Evolutionary conservation across 2,329 filamentous ascomycete species (phyloP), one percentile per base, ranked within the genome.

Genomic region (Aspergillus proliferans): DNA sequence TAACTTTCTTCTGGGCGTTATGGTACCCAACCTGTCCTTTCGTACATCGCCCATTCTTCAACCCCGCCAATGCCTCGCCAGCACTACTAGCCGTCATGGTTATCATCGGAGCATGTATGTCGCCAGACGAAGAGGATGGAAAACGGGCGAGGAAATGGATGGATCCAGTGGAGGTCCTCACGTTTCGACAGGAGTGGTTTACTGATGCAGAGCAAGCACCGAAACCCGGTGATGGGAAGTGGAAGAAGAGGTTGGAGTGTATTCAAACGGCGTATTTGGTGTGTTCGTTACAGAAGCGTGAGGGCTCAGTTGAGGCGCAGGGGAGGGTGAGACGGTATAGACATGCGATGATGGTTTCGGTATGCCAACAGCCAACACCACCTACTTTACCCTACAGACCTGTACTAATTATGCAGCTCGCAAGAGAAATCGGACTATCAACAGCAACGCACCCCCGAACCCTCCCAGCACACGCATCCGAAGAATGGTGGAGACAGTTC

Each of bases 201-300:
- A 36, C 66, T 64, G 52, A 60, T 56, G 14, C 60, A 68, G 47
- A 51, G 2, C 10, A 36, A 0, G 56, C 51, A 3, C 50, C 43
- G 2, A 45, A 41, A 14, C 46, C 54, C 19, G 41, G 41, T 1
- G 33, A 26, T 0, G 46, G 58, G 43, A 51, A 55, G 14, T 54
- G 49, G 12, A 64, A 47, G 52, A 70, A 1, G 63, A 69, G 42
- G 60, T 65, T 2, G 58, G 12, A 36, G 15, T 36, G 14, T 9
- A 36, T 71, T 1, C 68, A 71, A 41, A 68, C 67, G 1, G 62
- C 68, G 3, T 71, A 65, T 24, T 56, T 67, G 30, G 67, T 71
- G 5, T 71, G 67, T 43, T 54, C 70, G 3, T 70, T 63, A 44
- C 69, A 71, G 46, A 71, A 69, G 43, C 71, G 68, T 67, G 67